Conservation (phyloP, 2,329 filamentous ascomycete genomes). For the Aspergillus ochraceoroseus region DNA sequence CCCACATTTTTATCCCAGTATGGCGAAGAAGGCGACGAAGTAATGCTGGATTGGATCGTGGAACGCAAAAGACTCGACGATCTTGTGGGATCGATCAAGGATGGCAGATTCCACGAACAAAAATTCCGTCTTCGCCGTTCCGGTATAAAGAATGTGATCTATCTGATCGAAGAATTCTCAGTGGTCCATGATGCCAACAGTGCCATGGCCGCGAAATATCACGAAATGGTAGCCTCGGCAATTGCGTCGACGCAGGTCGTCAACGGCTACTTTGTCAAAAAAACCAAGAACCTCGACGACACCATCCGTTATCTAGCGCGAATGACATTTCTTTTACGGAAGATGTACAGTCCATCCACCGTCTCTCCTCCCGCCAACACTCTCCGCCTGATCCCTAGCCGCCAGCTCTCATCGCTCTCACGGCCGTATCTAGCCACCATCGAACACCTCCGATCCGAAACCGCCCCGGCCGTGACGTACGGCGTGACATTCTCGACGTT, state of each 20-base stretch:
- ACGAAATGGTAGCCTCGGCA: constrained; percentile 65
- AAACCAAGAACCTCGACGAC: constrained; percentile 69
- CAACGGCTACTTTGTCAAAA: constrained; percentile 73
- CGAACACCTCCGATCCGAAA: constrained; percentile 52
- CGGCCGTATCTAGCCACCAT: constrained; percentile 63
- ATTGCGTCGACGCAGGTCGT: constrained; percentile 74
- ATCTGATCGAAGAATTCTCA: constrained; percentile 69
- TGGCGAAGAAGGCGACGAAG: constrained; percentile 57
- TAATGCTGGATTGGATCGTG: constrained; percentile 74
- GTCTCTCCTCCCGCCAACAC: constrained; percentile 23
- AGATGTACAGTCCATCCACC: constrained; percentile 48
- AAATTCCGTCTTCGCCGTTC: constrained; percentile 72
- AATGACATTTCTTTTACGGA: constrained; percentile 65
- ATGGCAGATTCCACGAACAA: constrained; percentile 76
- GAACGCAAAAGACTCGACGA: constrained; percentile 79
- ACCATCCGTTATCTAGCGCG: constrained; percentile 69
- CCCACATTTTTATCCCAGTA: constrained; percentile 51
- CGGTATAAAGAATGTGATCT: constrained; percentile 70
- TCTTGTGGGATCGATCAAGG: constrained; percentile 72
- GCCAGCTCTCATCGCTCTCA: constrained; percentile 52
- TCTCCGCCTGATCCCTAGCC: constrained; percentile 62
- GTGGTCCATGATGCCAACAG: constrained; percentile 53
- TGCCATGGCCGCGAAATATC: constrained; percentile 47
- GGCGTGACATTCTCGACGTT: constrained; percentile 68
- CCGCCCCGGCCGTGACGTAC: constrained; percentile 49